Evolutionary conservation across 768 basidiomycete genomes (phyloP).

Genomic region (Boletus sp.): DNA sequence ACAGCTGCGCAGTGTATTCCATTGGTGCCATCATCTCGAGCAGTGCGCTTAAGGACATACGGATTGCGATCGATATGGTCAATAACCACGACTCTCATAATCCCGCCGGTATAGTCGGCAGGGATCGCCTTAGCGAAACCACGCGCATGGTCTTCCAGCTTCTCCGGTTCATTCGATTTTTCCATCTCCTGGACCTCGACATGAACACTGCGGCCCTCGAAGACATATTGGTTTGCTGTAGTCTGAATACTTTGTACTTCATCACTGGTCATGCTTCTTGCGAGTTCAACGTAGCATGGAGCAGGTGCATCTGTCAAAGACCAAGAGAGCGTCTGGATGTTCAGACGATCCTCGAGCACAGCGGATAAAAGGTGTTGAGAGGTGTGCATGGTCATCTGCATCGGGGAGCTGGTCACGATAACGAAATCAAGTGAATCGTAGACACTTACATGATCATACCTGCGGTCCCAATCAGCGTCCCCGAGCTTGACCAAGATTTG

Average conservation of each 20-base stretch:
- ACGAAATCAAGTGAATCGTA: neutral
- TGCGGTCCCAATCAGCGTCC: conserved; percentile 55
- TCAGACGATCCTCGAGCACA: conserved; percentile 60
- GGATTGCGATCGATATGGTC: conserved; percentile 79
- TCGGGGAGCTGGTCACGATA: neutral
- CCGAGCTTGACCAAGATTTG: conserved; percentile 53
- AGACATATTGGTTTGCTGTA: conserved; percentile 63
- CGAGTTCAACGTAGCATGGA: conserved; percentile 75
- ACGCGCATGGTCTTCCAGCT: conserved; percentile 45
- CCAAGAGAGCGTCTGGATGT: conserved; percentile 76
- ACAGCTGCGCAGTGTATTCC: conserved; percentile 44
- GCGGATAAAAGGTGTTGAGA: conserved; percentile 82
- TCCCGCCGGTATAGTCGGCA: conserved; percentile 69
- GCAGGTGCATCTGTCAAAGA: conserved; percentile 66
- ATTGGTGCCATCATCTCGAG: conserved; percentile 7
- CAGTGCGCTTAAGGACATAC: conserved; percentile 37
- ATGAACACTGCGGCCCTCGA: conserved; percentile 62
- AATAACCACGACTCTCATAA: conserved; percentile 78
- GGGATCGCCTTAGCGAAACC: conserved; percentile 57
- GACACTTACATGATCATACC: conserved; percentile 67
- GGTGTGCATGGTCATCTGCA: conserved; percentile 80
- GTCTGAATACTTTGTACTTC: conserved; percentile 62
- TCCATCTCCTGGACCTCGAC: conserved; percentile 75
- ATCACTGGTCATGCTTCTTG: conserved; percentile 58
- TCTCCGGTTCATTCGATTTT: conserved; percentile 30